Evolutionary conservation across 176 grass and related monocot genomes (phyloP).

Genomic region (Oryza longistaminata): DNA sequence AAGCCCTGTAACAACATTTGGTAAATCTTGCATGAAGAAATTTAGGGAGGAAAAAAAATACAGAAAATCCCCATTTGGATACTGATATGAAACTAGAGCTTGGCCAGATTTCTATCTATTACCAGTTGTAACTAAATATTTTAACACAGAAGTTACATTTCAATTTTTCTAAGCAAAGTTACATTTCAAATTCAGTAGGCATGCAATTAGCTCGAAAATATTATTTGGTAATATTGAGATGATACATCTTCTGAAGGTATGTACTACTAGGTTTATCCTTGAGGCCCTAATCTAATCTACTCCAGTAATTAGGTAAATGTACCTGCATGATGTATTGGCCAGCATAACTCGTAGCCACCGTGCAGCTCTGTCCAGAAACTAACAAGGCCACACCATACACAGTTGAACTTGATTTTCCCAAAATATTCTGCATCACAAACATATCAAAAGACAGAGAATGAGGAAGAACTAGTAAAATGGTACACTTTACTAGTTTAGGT

Average conservation of each 20-base stretch:
- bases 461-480: background rate
- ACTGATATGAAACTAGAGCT: background rate
- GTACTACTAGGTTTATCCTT: background rate
- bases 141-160: background rate
- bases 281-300: background rate
- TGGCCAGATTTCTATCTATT: background rate
- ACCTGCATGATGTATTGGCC: conserved; percentile 93
- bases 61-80: background rate
- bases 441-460: background rate
- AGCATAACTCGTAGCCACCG: conserved; percentile 61
- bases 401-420: conserved; percentile 65
- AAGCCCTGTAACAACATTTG: conserved; percentile 63
- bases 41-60: background rate
- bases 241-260: too few species aligned
- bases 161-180: too few species aligned
- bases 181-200: too few species aligned
- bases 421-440: conserved; percentile 52
- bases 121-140: background rate
- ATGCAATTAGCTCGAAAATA: too few species aligned
- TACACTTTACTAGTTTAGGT: background rate
- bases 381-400: conserved; percentile 72
- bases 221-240: too few species aligned
- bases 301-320: conserved; percentile 25
- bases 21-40: background rate
- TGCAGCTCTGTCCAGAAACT: conserved; percentile 80